Percentiles rank a stretch among this genome's conserved stretches.
These are phyloP conservation scores for Pseudohyphozyma bogoriensis DNA, from an alignment of 768 basidiomycete genomes.

Conservation along the genomic window DNA sequence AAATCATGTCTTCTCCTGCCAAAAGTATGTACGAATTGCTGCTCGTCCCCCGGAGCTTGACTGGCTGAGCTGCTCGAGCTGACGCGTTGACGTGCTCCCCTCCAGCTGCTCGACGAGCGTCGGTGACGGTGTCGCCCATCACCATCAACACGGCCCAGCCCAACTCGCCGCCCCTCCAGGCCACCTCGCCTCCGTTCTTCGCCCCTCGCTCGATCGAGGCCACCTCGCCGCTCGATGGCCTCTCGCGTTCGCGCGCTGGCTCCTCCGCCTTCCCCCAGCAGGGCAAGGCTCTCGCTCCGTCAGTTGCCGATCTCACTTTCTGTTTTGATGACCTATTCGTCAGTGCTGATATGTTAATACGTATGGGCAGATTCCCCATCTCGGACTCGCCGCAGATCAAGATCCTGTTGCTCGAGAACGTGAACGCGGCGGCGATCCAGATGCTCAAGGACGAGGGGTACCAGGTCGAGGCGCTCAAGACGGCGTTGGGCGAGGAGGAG, in stretches of 20 bases:
- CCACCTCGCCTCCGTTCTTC: neutral
- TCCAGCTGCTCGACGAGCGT: neutral
- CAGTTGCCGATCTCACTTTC: too few species aligned
- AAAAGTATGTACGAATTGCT: too few species aligned
- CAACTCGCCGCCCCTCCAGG: neutral
- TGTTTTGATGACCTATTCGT: too few species aligned
- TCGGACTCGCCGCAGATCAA: constrained; percentile 56
- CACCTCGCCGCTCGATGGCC: neutral
- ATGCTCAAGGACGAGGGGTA: constrained; percentile 73
- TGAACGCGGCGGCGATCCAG: constrained; percentile 50
- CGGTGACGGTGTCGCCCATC: neutral
- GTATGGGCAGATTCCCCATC: constrained; percentile 26
- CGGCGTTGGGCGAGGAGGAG: constrained; percentile 85
- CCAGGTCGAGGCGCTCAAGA: constrained; percentile 77
- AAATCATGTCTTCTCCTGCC: too few species aligned
- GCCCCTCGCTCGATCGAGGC: neutral
- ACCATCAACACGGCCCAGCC: neutral
- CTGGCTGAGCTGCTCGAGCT: too few species aligned
- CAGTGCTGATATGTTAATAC: too few species aligned
- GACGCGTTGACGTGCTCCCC: too few species aligned
- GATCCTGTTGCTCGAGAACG: constrained; percentile 86
- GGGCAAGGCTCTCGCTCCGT: constrained; percentile 4
- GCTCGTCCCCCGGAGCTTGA: too few species aligned
- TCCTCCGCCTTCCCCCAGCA: neutral
- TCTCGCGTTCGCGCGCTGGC: neutral